Conservation (phyloP, 345 rosid genomes). For the Mangifera indica region DNA sequence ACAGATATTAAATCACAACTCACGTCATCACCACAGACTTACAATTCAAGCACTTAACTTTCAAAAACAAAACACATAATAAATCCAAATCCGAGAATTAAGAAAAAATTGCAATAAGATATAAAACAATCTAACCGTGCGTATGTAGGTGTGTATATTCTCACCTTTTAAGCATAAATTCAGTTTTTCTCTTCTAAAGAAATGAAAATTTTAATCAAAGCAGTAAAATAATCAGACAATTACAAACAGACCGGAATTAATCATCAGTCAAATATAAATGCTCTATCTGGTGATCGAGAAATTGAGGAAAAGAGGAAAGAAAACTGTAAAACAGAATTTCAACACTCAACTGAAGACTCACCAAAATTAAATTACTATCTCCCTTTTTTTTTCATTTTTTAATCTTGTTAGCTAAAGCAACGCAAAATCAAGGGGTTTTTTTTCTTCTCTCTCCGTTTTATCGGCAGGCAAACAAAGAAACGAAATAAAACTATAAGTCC, state of each 20-base stretch:
- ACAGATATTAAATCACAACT: not conserved
- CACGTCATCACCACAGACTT: not conserved
- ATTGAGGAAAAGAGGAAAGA: not conserved
- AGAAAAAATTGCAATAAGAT: not conserved
- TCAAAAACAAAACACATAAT: not conserved
- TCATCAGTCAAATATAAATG: not conserved
- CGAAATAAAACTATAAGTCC: slow-evolving; percentile 8
- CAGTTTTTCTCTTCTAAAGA: not conserved
- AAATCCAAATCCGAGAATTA: not conserved
- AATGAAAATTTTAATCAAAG: not conserved
- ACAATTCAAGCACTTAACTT: slow-evolving; percentile 4
- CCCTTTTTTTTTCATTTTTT: not conserved
- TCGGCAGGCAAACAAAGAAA: slow-evolving; percentile 26
- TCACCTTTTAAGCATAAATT: not conserved
- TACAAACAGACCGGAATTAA: not conserved
- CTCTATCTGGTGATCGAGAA: not conserved
- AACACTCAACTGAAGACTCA: slow-evolving; percentile 6
- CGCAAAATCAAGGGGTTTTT: not conserved
- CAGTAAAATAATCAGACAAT: not conserved
- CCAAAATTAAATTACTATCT: not conserved
- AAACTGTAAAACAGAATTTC: not conserved
- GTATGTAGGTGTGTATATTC: not conserved
- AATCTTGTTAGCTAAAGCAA: not conserved
- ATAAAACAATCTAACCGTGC: not conserved
- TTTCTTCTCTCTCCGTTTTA: slow-evolving; percentile 8